Base-by-base conservation (phyloP, 164 flowering plant species). In the Berberis vulgaris region DNA sequence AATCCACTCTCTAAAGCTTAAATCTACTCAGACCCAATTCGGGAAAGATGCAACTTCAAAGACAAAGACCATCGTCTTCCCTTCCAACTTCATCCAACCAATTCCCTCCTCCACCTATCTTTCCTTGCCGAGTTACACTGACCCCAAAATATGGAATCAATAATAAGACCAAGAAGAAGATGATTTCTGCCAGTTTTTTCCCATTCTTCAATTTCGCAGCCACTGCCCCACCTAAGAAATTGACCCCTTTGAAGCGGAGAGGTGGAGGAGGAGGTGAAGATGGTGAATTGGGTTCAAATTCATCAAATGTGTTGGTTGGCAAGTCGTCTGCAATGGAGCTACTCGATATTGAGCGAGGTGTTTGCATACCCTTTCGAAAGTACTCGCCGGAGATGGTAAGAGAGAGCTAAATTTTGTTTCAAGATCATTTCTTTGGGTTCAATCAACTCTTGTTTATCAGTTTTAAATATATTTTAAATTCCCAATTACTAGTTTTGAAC, bases 341-440 rank as follows among this genome's bases (percentile, higher is more conserved):
- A 72, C 89, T 94, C 39, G 98, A 94, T 71, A 71, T 94, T 61
- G 98, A 90, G 73, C 89, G 97, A 13, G 98, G 98, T 40, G 98
- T 94, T 64, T 94, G 98, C 68, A 65, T 87, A 65, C 97, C 98
- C 41, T 94, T 87, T 61, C 91, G 98, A 69, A 94, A 90, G 83
- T 94, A 94, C 72, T 68, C 88, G 10, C 98, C 98, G 26, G 87
- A 87, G 54, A 78, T 77, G 13, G 98, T 94, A 86, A 8, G 50
- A 6, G 38, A 6, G 44, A 41, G 13, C 12, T 52, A 3, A 52
- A 52, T 52, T 52, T 52, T 39, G 7, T 3, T 61, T 5, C 5
- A 8, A 7, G 4, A 7, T 26, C 26, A 26, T 26, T 26, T 26
- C 26, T 26, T 26, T 26, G 26, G 26, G 26, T 26, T 26, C 26